phyloP scores from a whole-genome alignment of 805 yeast genomes.

The Ascoidea asiatica region DNA sequence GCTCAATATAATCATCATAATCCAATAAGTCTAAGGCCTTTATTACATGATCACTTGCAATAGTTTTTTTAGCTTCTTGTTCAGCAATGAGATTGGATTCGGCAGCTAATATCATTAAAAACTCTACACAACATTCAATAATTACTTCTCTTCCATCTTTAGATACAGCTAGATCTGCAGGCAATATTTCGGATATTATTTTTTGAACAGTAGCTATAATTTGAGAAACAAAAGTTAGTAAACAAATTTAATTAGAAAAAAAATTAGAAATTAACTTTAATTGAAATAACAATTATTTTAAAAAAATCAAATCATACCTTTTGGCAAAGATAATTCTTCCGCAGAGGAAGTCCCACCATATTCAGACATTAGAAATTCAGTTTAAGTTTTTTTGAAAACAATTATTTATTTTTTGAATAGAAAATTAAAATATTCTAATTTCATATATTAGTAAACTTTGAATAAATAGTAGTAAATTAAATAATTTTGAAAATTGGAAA shows the following conservation, averaged over 20 bases:
- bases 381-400: too few relatives aligned
- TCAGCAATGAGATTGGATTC: constrained; percentile 95
- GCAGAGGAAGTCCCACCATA: constrained; percentile 1
- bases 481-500: too few relatives aligned
- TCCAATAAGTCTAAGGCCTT: constrained; percentile 83
- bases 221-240: background rate
- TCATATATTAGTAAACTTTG: too few relatives aligned
- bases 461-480: too few relatives aligned
- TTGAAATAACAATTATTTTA: background rate
- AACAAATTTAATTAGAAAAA: background rate
- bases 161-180: constrained; percentile 76
- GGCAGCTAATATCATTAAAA: constrained; percentile 86
- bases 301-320: constrained; percentile 17
- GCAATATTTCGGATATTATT: constrained; percentile 79
- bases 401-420: too few relatives aligned
- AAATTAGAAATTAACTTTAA: too few relatives aligned
- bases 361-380: background rate
- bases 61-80: constrained; percentile 89
- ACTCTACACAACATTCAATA: constrained; percentile 92
- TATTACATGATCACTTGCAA: constrained; percentile 91
- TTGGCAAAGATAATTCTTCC: constrained; percentile 32
- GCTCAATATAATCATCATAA: constrained; percentile 71
- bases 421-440: too few relatives aligned
- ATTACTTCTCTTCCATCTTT: constrained; percentile 92
- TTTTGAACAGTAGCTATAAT: constrained; percentile 87